phyloP scores from a whole-genome alignment of 768 basidiomycete genomes.

The Calocybe gangraenosa region DNA sequence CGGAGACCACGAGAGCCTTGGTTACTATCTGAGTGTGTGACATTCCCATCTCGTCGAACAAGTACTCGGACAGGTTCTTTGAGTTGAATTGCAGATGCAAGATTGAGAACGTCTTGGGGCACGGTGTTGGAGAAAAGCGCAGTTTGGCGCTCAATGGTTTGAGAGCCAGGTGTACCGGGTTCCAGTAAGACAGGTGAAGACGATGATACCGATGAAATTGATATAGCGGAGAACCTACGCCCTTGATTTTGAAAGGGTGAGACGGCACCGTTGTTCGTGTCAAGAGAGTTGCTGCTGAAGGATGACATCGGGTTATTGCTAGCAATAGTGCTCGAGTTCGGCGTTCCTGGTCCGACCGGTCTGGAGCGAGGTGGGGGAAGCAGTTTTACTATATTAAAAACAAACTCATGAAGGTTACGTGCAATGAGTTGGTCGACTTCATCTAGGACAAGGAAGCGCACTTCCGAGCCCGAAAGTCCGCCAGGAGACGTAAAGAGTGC shows the following conservation, averaged over 20 bases:
- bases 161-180: conserved; percentile 25
- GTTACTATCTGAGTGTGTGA: conserved; percentile 57
- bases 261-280: conserved; percentile 31
- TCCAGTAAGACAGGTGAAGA: conserved; percentile 43
- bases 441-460: conserved; percentile 91
- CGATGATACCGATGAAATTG: conserved; percentile 42
- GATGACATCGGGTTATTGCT: conserved; percentile 31
- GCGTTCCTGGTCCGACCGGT: conserved; percentile 42
- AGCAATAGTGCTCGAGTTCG: conserved; percentile 28
- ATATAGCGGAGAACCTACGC: conserved; percentile 59
- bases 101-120: conserved; percentile 94
- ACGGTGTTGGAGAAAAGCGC: conserved; percentile 98
- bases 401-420: conserved; percentile 92
- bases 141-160: conserved; percentile 74
- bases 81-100: conserved; percentile 89
- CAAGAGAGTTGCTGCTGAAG: conserved; percentile 42
- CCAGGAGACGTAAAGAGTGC: conserved; percentile 82
- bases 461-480: conserved; percentile 76
- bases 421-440: conserved; percentile 99
- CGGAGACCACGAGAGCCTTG: conserved; percentile 82
- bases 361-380: conserved; percentile 85
- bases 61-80: conserved; percentile 97
- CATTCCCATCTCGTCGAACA: conserved; percentile 86
- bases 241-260: conserved; percentile 36
- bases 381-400: conserved; percentile 88